A percentile compares a stretch with the other conserved stretches of the same genome.
These are phyloP conservation scores for Botrytis sinoallii DNA, from an alignment of 2,329 filamentous ascomycete species.

Conservation along the genomic window DNA sequence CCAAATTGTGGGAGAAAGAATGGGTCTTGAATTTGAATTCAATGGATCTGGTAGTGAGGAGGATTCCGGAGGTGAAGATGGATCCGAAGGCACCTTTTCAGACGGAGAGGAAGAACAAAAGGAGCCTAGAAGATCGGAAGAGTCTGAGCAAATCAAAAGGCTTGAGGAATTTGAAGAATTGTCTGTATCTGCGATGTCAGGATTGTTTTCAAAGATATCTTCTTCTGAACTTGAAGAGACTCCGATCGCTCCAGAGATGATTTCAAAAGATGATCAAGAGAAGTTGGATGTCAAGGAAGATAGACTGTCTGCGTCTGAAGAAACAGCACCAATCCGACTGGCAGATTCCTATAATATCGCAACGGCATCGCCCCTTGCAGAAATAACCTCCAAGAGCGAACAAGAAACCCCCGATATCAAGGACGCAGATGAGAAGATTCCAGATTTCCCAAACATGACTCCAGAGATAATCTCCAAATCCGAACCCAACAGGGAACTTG, in stretches of 20 bases:
- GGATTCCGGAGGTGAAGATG: background rate
- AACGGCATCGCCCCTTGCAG: background rate
- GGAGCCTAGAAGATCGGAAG: background rate
- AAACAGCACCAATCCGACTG: fast-evolving
- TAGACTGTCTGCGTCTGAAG: background rate
- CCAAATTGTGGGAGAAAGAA: background rate
- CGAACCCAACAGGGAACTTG: fast-evolving
- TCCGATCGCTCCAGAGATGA: background rate
- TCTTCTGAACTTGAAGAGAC: background rate
- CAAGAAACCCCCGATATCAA: fast-evolving
- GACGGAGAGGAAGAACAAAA: background rate
- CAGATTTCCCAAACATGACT: background rate
- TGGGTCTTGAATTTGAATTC: slow-evolving; percentile 2
- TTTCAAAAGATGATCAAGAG: fast-evolving
- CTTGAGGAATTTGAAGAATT: background rate
- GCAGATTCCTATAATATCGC: background rate
- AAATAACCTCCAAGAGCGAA: background rate
- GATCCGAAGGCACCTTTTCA: background rate
- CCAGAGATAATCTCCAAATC: background rate
- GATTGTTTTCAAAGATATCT: background rate
- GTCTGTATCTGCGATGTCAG: background rate
- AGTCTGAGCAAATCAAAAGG: too few species aligned
- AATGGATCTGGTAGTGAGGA: background rate
- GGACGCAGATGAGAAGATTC: fast-evolving
- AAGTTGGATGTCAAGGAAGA: background rate